phyloP scores from a whole-genome alignment of 306 rosid species.

The Cucurbita pepo region DNA sequence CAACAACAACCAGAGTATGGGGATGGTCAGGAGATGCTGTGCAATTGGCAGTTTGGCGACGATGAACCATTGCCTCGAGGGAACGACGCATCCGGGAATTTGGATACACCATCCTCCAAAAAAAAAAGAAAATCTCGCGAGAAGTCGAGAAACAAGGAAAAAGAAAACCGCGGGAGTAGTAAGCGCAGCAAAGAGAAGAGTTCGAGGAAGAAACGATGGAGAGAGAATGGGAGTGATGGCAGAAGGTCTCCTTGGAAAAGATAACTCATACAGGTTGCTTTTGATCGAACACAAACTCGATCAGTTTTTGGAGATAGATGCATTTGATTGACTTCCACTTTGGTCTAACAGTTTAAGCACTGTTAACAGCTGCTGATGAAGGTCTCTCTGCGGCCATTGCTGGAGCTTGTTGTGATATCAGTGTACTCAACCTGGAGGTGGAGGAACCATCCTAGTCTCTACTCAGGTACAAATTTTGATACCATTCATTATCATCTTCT shows the following conservation, averaged over 20 bases:
- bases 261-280: neutral
- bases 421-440: neutral
- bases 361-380: neutral
- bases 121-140: constrained; percentile 53
- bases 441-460: neutral
- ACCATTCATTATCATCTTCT: neutral
- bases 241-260: constrained; percentile 15
- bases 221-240: constrained; percentile 9
- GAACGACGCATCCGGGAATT: constrained; percentile 9
- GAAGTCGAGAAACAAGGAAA: constrained; percentile 29
- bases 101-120: constrained; percentile 21
- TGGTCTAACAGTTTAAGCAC: neutral
- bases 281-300: neutral
- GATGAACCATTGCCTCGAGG: constrained; percentile 75
- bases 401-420: neutral
- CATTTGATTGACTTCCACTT: neutral
- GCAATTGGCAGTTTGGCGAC: constrained; percentile 58
- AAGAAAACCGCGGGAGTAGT: constrained; percentile 18
- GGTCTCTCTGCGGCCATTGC: neutral
- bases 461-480: neutral
- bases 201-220: constrained; percentile 23
- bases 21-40: constrained; percentile 33
- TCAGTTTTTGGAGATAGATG: neutral
- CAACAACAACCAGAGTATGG: constrained; percentile 19
- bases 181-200: constrained; percentile 18